phyloP scores from a whole-genome alignment of 2,329 filamentous ascomycete genomes.

The Laburnicola sp. region DNA sequence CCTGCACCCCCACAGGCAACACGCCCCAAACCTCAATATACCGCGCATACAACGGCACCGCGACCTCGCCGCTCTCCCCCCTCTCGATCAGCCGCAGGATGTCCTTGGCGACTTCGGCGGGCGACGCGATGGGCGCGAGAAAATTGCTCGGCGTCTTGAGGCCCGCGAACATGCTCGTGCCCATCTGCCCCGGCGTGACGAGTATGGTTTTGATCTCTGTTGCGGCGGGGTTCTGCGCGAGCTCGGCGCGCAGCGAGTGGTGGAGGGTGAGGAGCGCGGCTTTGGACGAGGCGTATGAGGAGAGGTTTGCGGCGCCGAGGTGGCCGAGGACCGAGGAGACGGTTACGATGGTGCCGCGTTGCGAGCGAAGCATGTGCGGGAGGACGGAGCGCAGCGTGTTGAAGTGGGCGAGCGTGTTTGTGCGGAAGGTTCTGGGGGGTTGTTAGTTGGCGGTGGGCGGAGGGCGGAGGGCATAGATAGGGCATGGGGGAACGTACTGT shows the following conservation, averaged over 20 bases:
- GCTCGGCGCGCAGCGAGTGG: constrained; percentile 72
- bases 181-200: constrained; percentile 87
- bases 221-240: constrained; percentile 47
- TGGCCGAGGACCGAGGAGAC: constrained; percentile 87
- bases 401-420: constrained; percentile 86
- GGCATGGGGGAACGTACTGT: constrained; percentile 27
- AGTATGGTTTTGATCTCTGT: constrained; percentile 81
- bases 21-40: constrained; percentile 80
- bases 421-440: constrained; percentile 63
- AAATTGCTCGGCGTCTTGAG: constrained; percentile 84
- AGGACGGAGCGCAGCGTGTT: constrained; percentile 85
- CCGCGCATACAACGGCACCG: constrained; percentile 79
- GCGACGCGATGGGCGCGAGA: constrained; percentile 84
- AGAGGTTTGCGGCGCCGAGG: constrained; percentile 61
- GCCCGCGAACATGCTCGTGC: constrained; percentile 82
- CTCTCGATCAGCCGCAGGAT: constrained; percentile 78
- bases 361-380: constrained; percentile 71
- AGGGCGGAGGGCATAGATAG: too few species aligned
- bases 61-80: constrained; percentile 75
- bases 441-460: too few species aligned
- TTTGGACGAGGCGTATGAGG: constrained; percentile 89
- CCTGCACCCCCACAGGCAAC: constrained; percentile 75
- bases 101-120: constrained; percentile 84
- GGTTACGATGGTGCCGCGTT: constrained; percentile 81
- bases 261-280: constrained; percentile 86